phyloP scores from a whole-genome alignment of 2,329 filamentous ascomycete genomes.

The Fusarium tjaetaba region DNA sequence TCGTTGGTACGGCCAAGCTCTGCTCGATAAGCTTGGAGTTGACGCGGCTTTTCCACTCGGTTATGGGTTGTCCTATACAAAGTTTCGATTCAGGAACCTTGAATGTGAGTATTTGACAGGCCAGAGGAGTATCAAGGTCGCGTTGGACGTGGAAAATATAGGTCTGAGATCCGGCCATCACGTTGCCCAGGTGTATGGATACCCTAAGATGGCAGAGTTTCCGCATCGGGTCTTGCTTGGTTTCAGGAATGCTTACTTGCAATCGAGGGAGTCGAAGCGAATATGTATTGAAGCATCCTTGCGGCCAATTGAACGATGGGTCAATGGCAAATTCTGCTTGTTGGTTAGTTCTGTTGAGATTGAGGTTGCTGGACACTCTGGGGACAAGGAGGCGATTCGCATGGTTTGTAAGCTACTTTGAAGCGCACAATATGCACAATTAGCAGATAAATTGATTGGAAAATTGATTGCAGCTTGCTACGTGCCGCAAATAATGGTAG shows the following conservation, averaged over 20 bases:
- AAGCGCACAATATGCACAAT: not conserved
- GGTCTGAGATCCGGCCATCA: conserved; percentile 8
- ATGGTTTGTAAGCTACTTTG: not conserved
- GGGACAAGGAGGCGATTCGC: not conserved
- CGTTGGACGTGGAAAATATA: conserved; percentile 7
- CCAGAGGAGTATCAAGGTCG: not conserved
- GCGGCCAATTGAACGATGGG: not conserved
- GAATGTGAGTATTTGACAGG: not conserved
- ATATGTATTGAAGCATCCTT: not conserved
- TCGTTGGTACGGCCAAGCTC: conserved; percentile 31
- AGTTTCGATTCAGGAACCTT: not conserved
- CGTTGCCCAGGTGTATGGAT: conserved; percentile 35
- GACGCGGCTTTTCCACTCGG: conserved; percentile 31
- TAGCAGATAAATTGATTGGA: not conserved
- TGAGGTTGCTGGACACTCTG: not conserved
- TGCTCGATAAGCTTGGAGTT: conserved; percentile 22
- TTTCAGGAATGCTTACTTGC: not conserved
- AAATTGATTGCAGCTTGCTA: not conserved
- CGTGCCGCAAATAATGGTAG: not conserved
- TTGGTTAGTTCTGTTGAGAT: not conserved
- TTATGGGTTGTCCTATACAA: conserved; percentile 37
- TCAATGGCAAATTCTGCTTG: not conserved
- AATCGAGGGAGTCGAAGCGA: not conserved
- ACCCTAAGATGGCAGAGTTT: not conserved
- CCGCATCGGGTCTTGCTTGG: not conserved